phyloP scores from a whole-genome alignment of 441 rosid genomes.

The Mallotus repandus region DNA sequence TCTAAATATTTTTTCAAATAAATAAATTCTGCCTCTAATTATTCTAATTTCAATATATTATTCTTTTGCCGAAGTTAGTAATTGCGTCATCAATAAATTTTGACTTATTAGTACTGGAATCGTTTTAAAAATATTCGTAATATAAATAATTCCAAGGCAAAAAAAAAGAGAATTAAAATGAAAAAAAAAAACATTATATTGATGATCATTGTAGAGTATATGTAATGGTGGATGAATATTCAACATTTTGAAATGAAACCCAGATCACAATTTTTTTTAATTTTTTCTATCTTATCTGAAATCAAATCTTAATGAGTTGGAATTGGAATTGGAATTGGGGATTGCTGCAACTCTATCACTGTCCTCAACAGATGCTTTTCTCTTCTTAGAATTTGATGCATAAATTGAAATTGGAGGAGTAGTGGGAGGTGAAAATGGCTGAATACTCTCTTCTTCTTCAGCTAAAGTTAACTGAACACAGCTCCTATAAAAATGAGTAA shows the following conservation, averaged over 20 bases:
- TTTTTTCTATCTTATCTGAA: constrained; percentile 21
- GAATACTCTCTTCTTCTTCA: constrained; percentile 15
- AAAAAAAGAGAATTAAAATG: too few relatives aligned
- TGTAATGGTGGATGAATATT: neutral
- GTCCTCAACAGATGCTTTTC: constrained; percentile 20
- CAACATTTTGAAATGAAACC: neutral
- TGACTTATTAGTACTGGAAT: too few relatives aligned
- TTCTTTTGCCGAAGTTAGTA: too few relatives aligned
- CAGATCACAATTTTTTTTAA: neutral
- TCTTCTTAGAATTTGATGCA: constrained; percentile 23
- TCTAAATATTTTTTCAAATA: too few relatives aligned
- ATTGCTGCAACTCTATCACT: neutral
- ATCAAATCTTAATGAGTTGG: constrained; percentile 19
- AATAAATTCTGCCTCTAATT: too few relatives aligned
- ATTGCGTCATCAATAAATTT: too few relatives aligned
- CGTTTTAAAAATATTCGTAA: too few relatives aligned
- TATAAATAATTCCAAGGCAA: too few relatives aligned
- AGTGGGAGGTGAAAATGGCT: neutral
- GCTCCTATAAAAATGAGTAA: constrained; percentile 16
- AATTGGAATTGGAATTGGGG: constrained; percentile 2
- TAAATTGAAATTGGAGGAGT: neutral
- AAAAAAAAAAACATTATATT: too few relatives aligned
- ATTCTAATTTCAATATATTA: too few relatives aligned
- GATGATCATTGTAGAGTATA: neutral
- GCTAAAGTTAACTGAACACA: constrained; percentile 13